These are phyloP conservation scores for Panaeolus cyanescens DNA, from an alignment of 768 basidiomycete genomes.

Conservation along the genomic window DNA sequence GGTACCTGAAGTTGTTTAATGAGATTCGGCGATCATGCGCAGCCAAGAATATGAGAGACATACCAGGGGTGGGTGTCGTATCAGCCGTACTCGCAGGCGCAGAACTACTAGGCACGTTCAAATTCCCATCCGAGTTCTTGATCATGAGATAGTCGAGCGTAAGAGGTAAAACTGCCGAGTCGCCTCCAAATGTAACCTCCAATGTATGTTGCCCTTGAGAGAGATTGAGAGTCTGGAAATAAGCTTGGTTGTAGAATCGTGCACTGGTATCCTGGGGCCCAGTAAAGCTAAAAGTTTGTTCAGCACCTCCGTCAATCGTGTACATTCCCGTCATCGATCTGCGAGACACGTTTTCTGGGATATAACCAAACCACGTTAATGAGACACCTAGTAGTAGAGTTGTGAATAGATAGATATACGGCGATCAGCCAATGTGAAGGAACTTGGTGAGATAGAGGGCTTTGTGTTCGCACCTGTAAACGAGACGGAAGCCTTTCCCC, in stretches of 20 bases:
- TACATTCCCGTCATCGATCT: not conserved
- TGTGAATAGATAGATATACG: too few species aligned
- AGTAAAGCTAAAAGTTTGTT: not conserved
- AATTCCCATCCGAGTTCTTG: not conserved
- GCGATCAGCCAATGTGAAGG: constrained; percentile 8
- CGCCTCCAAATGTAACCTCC: constrained; percentile 19
- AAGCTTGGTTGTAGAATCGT: constrained; percentile 15
- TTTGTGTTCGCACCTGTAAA: constrained; percentile 22
- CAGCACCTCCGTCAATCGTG: not conserved
- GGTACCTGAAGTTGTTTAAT: too few species aligned
- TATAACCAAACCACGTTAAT: not conserved
- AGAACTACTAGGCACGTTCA: not conserved
- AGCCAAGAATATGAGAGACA: too few species aligned
- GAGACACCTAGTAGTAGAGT: not conserved
- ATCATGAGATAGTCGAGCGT: constrained; percentile 15
- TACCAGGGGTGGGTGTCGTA: not conserved
- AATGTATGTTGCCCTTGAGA: constrained; percentile 17
- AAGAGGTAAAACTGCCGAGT: constrained; percentile 16
- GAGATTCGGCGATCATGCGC: too few species aligned
- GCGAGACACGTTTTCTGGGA: not conserved
- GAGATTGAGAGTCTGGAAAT: constrained; percentile 19
- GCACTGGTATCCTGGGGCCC: not conserved
- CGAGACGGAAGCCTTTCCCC: constrained; percentile 19
- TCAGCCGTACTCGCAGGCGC: not conserved
- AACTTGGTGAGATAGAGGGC: not conserved